Evolutionary conservation across 2,329 filamentous ascomycete species (phyloP).

Genomic region (Aspergillus puulaauensis): DNA sequence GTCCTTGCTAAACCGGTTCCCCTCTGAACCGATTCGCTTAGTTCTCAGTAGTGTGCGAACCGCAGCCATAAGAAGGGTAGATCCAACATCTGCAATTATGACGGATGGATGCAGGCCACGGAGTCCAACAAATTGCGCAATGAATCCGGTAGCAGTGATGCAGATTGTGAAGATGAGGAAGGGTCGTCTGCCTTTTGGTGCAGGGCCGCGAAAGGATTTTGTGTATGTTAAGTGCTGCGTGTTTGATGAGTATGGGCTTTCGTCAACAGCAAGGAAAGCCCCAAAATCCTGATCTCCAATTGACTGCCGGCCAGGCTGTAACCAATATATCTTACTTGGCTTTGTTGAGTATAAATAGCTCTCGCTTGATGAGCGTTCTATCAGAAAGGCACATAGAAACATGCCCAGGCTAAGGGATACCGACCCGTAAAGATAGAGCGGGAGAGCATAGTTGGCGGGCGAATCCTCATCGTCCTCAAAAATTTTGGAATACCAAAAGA

Average conservation of each 20-base stretch:
- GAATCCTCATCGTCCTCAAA: constrained; percentile 27
- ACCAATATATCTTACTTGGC: constrained; percentile 36
- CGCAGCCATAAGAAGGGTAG: constrained; percentile 38
- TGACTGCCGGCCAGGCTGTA: constrained; percentile 38
- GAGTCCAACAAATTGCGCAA: constrained; percentile 41
- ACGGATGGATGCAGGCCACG: constrained; percentile 39
- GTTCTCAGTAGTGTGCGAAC: constrained; percentile 36
- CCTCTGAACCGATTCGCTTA: constrained; percentile 28
- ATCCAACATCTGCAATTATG: constrained; percentile 34
- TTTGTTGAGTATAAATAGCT: constrained; percentile 23
- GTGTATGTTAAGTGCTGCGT: constrained; percentile 23
- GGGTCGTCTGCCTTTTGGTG: constrained; percentile 13
- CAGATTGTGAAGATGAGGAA: constrained; percentile 24
- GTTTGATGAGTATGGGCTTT: constrained; percentile 17
- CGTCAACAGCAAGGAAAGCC: constrained; percentile 33
- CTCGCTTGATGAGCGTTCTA: constrained; percentile 33
- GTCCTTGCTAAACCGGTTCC: constrained; percentile 24
- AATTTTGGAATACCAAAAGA: constrained; percentile 23
- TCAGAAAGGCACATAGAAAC: constrained; percentile 35
- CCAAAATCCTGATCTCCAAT: constrained; percentile 41
- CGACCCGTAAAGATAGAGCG: constrained; percentile 35
- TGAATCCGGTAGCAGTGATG: constrained; percentile 33
- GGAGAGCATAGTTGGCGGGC: constrained; percentile 33
- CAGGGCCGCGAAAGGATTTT: constrained; percentile 26
- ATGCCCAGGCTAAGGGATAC: constrained; percentile 33